These are phyloP conservation scores for Recurvomyces mirabilis DNA, from an alignment of 495 filamentous ascomycete species.

Conservation along the genomic window DNA sequence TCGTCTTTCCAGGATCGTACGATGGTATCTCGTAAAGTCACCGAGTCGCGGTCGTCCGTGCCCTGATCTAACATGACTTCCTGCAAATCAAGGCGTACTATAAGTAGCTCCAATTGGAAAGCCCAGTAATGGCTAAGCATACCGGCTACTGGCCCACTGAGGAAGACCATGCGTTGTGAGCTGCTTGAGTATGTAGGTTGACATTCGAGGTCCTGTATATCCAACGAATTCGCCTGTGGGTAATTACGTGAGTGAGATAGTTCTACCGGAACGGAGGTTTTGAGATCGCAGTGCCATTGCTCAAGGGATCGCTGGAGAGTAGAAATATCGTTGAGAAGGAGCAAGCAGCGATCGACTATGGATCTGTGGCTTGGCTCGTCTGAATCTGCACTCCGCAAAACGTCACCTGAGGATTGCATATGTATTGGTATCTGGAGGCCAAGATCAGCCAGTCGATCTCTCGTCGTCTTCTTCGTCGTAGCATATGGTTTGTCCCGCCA, in stretches of 20 bases:
- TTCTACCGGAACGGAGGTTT: not conserved
- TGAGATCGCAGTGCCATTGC: not conserved
- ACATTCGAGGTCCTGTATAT: not conserved
- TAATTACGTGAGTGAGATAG: not conserved
- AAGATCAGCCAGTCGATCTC: not conserved
- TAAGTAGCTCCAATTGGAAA: not conserved
- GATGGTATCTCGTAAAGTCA: not conserved
- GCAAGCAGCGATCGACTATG: not conserved
- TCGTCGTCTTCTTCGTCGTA: not conserved
- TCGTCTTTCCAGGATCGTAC: not conserved
- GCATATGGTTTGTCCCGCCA: not conserved
- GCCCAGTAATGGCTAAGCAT: not conserved
- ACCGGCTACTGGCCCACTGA: not conserved
- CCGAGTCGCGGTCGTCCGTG: not conserved
- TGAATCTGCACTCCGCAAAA: not conserved
- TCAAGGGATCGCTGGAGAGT: not conserved
- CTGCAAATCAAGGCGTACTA: not conserved
- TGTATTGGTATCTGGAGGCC: not conserved
- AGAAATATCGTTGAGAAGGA: not conserved
- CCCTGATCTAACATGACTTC: not conserved
- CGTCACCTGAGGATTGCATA: not conserved
- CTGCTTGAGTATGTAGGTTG: not conserved
- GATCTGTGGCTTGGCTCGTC: not conserved
- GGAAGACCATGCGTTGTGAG: not conserved
- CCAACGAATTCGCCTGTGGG: not conserved